A percentile compares a stretch with the other conserved stretches of the same genome.
These are phyloP conservation scores for Escovopsis sp. DNA, from an alignment of 2,329 filamentous ascomycete genomes.

Conservation along the genomic window DNA sequence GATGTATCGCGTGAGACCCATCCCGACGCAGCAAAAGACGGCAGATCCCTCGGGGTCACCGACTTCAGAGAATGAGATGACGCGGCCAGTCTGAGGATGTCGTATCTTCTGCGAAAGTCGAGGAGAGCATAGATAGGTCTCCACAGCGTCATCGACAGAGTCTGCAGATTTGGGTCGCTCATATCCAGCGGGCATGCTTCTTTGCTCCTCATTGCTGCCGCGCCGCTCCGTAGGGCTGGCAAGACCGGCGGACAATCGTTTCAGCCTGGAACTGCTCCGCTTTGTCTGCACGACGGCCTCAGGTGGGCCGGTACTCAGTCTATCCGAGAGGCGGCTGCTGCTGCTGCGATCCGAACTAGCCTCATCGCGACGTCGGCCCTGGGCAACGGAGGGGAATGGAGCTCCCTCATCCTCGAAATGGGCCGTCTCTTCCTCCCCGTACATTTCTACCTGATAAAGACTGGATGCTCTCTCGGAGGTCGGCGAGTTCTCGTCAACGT, in stretches of 20 bases:
- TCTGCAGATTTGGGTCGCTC: constrained; percentile 68
- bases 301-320: constrained; percentile 31
- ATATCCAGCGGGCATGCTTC: constrained; percentile 35
- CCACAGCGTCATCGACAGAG: constrained; percentile 77
- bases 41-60: constrained; percentile 83
- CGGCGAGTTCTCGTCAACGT: constrained; percentile 8
- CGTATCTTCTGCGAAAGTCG: constrained; percentile 77
- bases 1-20: constrained; percentile 91
- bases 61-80: constrained; percentile 93
- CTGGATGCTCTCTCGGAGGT: constrained; percentile 10
- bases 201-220: constrained; percentile 14
- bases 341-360: constrained; percentile 30
- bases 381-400: constrained; percentile 53
- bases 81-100: constrained; percentile 71
- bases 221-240: constrained; percentile 21
- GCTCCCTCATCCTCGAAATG: constrained; percentile 45
- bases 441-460: constrained; percentile 16
- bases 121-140: constrained; percentile 68
- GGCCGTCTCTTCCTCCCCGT: constrained; percentile 10
- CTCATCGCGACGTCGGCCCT: constrained; percentile 38
- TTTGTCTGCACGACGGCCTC: constrained; percentile 30
- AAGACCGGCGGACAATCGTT: constrained; percentile 38
- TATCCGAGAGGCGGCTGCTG: constrained; percentile 31
- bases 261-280: constrained; percentile 42
- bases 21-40: constrained; percentile 92